Evolutionary conservation across 1,139 yeast species (phyloP).

Genomic region (Taphrina deformans): DNA sequence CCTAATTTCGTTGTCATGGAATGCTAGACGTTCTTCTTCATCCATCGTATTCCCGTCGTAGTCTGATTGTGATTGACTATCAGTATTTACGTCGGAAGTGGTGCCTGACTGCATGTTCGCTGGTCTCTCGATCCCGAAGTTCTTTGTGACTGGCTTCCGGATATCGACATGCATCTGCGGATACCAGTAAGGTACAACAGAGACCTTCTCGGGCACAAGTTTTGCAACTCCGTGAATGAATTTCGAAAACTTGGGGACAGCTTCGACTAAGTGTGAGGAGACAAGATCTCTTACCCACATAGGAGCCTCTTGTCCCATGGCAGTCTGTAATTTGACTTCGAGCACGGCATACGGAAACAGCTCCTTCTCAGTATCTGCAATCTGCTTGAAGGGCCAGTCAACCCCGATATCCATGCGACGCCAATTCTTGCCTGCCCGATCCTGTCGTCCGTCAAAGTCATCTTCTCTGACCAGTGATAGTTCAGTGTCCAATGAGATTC

Average conservation of each 20-base stretch:
- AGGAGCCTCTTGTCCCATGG: conserved; percentile 98
- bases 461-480: conserved; percentile 95
- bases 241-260: conserved; percentile 95
- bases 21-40: conserved; percentile 42
- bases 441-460: conserved; percentile 78
- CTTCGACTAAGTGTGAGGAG: conserved; percentile 89
- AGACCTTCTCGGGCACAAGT: conserved; percentile 75
- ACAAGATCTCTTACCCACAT: conserved; percentile 93
- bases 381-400: conserved; percentile 87
- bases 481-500: conserved; percentile 95
- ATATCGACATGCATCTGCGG: conserved; percentile 98
- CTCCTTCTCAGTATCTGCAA: conserved; percentile 79
- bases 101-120: conserved; percentile 48
- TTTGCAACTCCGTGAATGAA: conserved; percentile 95
- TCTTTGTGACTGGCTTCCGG: conserved; percentile 76
- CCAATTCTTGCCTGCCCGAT: conserved; percentile 92
- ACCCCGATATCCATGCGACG: conserved; percentile 98
- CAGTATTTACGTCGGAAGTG: conserved; percentile 44
- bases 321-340: conserved; percentile 95
- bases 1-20: conserved; percentile 22
- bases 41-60: conserved; percentile 48
- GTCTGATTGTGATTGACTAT: conserved; percentile 47
- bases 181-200: conserved; percentile 90
- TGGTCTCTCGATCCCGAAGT: conserved; percentile 64
- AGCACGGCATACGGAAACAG: conserved; percentile 96